Base-by-base conservation (phyloP, 345 rosid genomes). In the Citrus inodora region DNA sequence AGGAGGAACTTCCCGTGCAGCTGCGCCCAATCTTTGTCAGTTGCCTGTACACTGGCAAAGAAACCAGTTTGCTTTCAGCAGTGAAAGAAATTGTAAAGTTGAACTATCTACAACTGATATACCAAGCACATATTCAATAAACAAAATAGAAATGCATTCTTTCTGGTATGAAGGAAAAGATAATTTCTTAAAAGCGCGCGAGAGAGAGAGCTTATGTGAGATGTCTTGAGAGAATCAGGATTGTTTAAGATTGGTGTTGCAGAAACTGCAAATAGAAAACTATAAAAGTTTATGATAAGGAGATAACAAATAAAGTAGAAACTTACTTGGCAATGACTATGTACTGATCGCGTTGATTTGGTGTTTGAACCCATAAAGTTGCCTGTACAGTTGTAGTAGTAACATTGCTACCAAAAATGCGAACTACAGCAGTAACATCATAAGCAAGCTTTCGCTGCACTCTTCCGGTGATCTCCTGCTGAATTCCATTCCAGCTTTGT, bases 401-500 rank as follows among this genome's bases (percentile, higher is more conserved):
- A 55, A 88, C 86, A 66, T 83, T 84, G 80, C 85, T 88, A 76
- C 97, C 92, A n/a, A 77, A 93, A 78, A 95, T 83, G 74, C 97
- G 84, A 70, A 91, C 97, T 24, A 94, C 86, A 13, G 98, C 92
- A 73, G 87, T 80, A 21, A 85, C 90, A 61, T 88, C 92, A 76
- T 93, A 95, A 65, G 90, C 95, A 60, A 89, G 84, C 84, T 96
- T 94, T 69, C 94, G 84, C 78, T 88, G 91, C 67, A 88, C 91
- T 85, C 88, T 91, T 73, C 87, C 91, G 2, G 94, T 96, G 70
- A 96, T 87, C 67, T 94, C 98, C 83, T 96, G 97, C 83, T 94
- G 92, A 70, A 96, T 92, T 28, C 98, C 98, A 6, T 95, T 94
- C 98, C 98, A 96, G 74, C 74, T 87, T 83, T 91, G 97, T 3